Conservation (phyloP, 2,329 filamentous ascomycete species). For the Hirsutella minnesotensis region DNA sequence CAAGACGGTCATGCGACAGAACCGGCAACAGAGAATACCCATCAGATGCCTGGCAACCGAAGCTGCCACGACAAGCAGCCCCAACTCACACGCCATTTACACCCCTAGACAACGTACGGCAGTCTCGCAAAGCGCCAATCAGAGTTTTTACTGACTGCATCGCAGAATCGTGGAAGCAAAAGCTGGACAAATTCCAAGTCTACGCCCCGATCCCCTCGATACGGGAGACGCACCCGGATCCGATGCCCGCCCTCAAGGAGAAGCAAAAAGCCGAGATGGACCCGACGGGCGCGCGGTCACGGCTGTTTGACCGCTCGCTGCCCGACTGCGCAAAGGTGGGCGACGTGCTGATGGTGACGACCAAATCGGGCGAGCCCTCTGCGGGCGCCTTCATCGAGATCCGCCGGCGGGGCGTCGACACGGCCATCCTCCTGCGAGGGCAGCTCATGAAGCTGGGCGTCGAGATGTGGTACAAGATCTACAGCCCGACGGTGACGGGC, state of each 20-base stretch:
- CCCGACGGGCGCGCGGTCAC: slow-evolving; percentile 68
- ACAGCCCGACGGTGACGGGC: slow-evolving; percentile 75
- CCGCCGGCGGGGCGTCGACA: slow-evolving; percentile 78
- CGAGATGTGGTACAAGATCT: slow-evolving; percentile 97
- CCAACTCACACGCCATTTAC: slow-evolving; percentile 14
- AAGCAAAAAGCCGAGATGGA: slow-evolving; percentile 67
- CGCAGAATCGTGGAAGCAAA: slow-evolving; percentile 21
- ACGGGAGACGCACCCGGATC: slow-evolving; percentile 47
- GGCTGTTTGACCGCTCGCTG: slow-evolving; percentile 69
- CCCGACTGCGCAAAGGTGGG: slow-evolving; percentile 70
- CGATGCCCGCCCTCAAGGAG: slow-evolving; percentile 54
- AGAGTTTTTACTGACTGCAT: slow-evolving; percentile 7
- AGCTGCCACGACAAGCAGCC: slow-evolving; percentile 8
- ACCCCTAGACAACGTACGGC: slow-evolving; percentile 23
- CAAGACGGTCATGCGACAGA: slow-evolving; percentile 50
- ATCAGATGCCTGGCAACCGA: slow-evolving; percentile 37
- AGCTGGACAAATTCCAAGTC: slow-evolving; percentile 32
- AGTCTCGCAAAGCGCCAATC: too few species aligned
- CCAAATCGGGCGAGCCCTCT: slow-evolving; percentile 73
- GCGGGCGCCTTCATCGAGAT: slow-evolving; percentile 82
- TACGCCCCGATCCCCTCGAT: slow-evolving; percentile 46
- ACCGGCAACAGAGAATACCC: slow-evolving; percentile 34
- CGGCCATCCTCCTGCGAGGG: slow-evolving; percentile 74
- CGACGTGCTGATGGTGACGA: slow-evolving; percentile 83
- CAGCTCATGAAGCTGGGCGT: slow-evolving; percentile 78